phyloP scores from a whole-genome alignment of 2,329 filamentous ascomycete species.

The Cladosporium cucumerinum region DNA sequence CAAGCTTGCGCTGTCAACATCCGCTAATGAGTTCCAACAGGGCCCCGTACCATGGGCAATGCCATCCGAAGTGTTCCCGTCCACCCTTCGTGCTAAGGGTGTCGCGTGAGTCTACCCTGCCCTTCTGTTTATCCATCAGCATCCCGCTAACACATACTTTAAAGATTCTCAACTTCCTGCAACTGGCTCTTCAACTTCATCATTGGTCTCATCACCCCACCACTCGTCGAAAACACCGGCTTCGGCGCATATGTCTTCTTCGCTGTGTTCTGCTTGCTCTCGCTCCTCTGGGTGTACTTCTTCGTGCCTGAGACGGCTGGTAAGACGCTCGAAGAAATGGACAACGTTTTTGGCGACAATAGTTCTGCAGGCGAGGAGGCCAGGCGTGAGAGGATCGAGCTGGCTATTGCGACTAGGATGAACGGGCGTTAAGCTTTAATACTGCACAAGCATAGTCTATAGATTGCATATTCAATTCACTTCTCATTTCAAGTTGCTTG shows the following conservation, averaged over 20 bases:
- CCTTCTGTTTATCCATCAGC: not conserved
- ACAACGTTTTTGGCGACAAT: constrained; percentile 33
- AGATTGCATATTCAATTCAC: not conserved
- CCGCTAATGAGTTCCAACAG: not conserved
- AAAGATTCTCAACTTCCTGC: constrained; percentile 54
- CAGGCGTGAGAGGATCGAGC: constrained; percentile 27
- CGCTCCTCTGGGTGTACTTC: constrained; percentile 51
- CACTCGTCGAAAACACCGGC: constrained; percentile 47
- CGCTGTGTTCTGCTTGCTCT: constrained; percentile 51
- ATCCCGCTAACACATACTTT: not conserved
- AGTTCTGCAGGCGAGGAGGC: constrained; percentile 25
- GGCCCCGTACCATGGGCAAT: constrained; percentile 18
- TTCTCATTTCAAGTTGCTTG: not conserved
- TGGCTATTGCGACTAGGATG: constrained; percentile 22
- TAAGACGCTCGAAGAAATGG: constrained; percentile 17
- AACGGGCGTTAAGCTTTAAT: not conserved
- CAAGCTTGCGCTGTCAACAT: not conserved
- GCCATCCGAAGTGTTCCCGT: constrained; percentile 52
- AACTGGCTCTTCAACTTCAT: constrained; percentile 66
- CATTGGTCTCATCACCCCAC: constrained; percentile 40
- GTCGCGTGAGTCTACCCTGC: constrained; percentile 44
- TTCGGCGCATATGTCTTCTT: constrained; percentile 62
- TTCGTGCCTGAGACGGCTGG: constrained; percentile 50
- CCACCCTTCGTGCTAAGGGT: constrained; percentile 60
- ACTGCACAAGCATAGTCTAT: not conserved